Evolutionary conservation across 208 protist genomes (phyloP).

Genomic region (Wallacemonas sp.): DNA sequence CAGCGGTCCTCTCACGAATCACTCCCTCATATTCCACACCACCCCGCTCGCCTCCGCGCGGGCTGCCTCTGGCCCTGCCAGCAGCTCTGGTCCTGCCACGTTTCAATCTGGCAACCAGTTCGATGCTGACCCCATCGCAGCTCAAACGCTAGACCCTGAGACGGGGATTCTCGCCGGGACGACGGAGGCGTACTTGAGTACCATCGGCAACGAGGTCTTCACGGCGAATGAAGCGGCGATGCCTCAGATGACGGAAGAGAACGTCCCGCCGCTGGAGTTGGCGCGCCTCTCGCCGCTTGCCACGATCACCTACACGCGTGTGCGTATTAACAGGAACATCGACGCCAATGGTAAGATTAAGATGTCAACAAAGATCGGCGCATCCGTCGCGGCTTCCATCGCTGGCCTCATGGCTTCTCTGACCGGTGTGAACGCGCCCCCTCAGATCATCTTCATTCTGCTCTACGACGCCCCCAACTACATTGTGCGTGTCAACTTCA

Average conservation of each 20-base stretch:
- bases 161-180: constrained; percentile 32
- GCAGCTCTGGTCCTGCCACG: neutral
- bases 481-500: constrained; percentile 62
- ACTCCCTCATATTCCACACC: constrained; percentile 12
- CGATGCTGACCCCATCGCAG: constrained; percentile 1
- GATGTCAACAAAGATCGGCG: constrained; percentile 47
- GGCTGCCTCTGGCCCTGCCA: constrained; percentile 4
- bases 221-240: constrained; percentile 31
- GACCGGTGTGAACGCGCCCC: constrained; percentile 52
- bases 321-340: constrained; percentile 66
- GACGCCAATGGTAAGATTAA: constrained; percentile 58
- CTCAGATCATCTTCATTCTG: constrained; percentile 66
- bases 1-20: neutral
- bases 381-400: constrained; percentile 41
- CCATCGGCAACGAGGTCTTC: constrained; percentile 40
- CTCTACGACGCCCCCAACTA: constrained; percentile 62
- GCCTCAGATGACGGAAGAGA: constrained; percentile 42
- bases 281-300: constrained; percentile 47
- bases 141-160: constrained; percentile 4
- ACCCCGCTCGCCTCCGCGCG: constrained; percentile 6
- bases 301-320: constrained; percentile 62
- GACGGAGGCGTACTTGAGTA: constrained; percentile 51
- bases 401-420: constrained; percentile 58
- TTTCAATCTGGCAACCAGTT: constrained; percentile 7
- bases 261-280: constrained; percentile 53